Evolutionary conservation across 306 rosid genomes (phyloP).

Genomic region (Erythrophleum fordii): DNA sequence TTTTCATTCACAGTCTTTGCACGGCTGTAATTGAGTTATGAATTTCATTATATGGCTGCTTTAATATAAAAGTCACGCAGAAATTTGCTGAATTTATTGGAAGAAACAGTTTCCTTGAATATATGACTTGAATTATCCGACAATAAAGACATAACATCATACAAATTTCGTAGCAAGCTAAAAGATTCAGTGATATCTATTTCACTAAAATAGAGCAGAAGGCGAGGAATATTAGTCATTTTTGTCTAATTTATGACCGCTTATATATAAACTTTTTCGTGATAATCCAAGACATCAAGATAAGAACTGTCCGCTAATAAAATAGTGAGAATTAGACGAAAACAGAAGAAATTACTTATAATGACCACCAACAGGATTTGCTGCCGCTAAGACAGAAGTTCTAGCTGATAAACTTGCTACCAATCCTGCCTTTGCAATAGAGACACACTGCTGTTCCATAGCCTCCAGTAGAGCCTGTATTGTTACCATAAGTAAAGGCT

Average conservation of each 20-base stretch:
- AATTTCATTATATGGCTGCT: slow-evolving; percentile 33
- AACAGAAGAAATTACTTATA: slow-evolving; percentile 64
- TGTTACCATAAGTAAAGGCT: slow-evolving; percentile 31
- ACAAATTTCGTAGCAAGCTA: background rate
- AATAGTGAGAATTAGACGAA: slow-evolving; percentile 24
- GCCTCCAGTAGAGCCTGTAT: slow-evolving; percentile 88
- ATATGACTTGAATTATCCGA: slow-evolving; percentile 29
- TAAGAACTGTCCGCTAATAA: slow-evolving; percentile 21
- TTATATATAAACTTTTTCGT: slow-evolving; percentile 5
- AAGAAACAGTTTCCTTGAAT: slow-evolving; percentile 25
- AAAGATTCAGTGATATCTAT: slow-evolving; percentile 9
- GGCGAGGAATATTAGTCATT: slow-evolving; percentile 22
- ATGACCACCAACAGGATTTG: slow-evolving; percentile 97
- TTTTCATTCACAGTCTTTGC: slow-evolving; percentile 98
- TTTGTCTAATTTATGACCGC: slow-evolving; percentile 1
- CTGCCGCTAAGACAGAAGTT: slow-evolving; percentile 94
- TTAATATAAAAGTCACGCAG: slow-evolving; percentile 26
- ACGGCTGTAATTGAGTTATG: slow-evolving; percentile 65
- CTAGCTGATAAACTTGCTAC: slow-evolving; percentile 97
- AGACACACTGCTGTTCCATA: slow-evolving; percentile 98
- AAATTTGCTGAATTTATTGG: slow-evolving; percentile 31
- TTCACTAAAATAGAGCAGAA: slow-evolving; percentile 15
- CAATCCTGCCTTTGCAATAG: slow-evolving; percentile 96
- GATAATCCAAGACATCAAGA: slow-evolving; percentile 13
- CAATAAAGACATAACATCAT: slow-evolving; percentile 6